Evolutionary conservation across 1,284 basidiomycete genomes (phyloP), one percentile per base, ranked within the genome.

Genomic region (Ustilago shanxiensis): DNA sequence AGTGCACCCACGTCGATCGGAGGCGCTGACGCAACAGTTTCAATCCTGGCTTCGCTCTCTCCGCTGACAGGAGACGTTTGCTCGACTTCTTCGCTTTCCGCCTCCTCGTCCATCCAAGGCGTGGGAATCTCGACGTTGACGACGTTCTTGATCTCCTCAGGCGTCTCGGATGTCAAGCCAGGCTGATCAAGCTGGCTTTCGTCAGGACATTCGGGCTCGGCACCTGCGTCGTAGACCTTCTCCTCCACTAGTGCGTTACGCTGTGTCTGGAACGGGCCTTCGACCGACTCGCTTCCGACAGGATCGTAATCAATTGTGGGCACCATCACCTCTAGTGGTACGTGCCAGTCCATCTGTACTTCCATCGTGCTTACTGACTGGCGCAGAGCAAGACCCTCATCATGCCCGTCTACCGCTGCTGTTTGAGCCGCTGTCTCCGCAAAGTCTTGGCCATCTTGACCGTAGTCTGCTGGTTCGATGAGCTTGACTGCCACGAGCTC

Each of bases 391-490:
- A 69, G 65, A 18, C 80, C 80, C 49, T 80, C 79, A 49, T 79
- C 76, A 14, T 77, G 73, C 26, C 73, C 67, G 16, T 76, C 59
- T 24, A 51, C 51, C 50, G 33, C 9, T 26, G 28, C 31, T 53
- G 28, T 24, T 53, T 37, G 58, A 45, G 26, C 24, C 47, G 26
- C 55, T 7, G 22, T 61, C 62, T 24, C 45, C 52, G 24, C 51
- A 55, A 35, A 24, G 7, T 61, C 53, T 18, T 64, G 59, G 5
- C 61, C 69, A 35, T 66, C 69, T 47, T 74, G 72, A 9, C 74
- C 79, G 29, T 82, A 82, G 33, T 75, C 66, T 24, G 79, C 80
- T 1, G 67, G 70, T 64, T 82, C 79, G 44, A 82, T 79, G 31
- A 75, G 20, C 47, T 64, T 70, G 54, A 82, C 41, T 4, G 72